Percentiles rank a stretch among this genome's conserved stretches.
Evolutionary conservation across 192 early-diverging fungal species (phyloP).

Genomic region (Linnemannia schmuckeri): DNA sequence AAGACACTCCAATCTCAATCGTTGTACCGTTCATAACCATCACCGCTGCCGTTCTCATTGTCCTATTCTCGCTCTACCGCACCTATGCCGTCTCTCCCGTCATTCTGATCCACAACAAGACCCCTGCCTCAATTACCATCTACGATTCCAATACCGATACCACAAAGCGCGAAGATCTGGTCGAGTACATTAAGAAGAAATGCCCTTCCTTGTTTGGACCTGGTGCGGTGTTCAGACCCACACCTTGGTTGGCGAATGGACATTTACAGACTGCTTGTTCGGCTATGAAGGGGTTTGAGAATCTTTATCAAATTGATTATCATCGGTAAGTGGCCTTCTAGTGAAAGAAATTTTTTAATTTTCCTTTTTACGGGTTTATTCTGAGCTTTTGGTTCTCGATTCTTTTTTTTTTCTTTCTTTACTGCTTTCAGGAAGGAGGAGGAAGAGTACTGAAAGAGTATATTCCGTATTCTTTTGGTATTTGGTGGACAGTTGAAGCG

Average conservation of each 20-base stretch:
- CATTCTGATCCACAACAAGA: slow-evolving; percentile 24
- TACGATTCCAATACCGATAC: slow-evolving; percentile 21
- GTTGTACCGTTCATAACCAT: slow-evolving; percentile 28
- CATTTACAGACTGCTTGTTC: slow-evolving; percentile 85
- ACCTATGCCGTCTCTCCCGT: slow-evolving; percentile 28
- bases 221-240: slow-evolving; percentile 62
- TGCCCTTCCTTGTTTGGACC: slow-evolving; percentile 43
- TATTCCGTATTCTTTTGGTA: neutral
- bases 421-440: neutral
- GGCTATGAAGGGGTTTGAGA: slow-evolving; percentile 55
- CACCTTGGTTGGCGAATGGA: slow-evolving; percentile 77
- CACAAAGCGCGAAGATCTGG: slow-evolving; percentile 13
- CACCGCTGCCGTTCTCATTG: neutral
- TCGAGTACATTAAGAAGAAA: slow-evolving; percentile 38
- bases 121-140: slow-evolving; percentile 19
- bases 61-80: slow-evolving; percentile 25
- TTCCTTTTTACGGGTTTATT: neutral
- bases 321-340: slow-evolving; percentile 63
- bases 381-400: neutral
- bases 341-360: no score
- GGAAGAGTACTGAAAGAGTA: neutral
- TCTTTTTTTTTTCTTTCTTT: neutral
- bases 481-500: neutral
- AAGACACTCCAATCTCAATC: neutral
- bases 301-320: slow-evolving; percentile 64